phyloP scores from a whole-genome alignment of 2,329 filamentous ascomycete species.

The Ophiostoma sp. region DNA sequence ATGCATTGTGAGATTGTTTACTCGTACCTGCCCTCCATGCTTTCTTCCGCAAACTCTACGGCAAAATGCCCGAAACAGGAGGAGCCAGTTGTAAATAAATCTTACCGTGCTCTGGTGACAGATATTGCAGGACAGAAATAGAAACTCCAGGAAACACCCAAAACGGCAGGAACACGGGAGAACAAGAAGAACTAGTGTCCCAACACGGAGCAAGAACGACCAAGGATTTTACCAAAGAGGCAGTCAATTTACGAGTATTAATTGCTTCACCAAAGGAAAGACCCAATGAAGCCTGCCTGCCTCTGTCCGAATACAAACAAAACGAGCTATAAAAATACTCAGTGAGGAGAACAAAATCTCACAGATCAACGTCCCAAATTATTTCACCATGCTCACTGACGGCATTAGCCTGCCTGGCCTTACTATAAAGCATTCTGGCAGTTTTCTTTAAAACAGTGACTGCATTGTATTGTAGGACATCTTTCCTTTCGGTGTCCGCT shows the following conservation, averaged over 20 bases:
- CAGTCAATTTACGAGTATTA: background rate
- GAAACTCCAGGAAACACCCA: background rate
- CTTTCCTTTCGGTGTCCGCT: background rate
- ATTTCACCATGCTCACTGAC: background rate
- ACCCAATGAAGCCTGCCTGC: background rate
- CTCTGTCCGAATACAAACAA: background rate
- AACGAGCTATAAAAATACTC: background rate
- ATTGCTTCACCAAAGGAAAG: background rate
- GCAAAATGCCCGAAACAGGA: background rate
- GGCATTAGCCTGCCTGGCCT: background rate
- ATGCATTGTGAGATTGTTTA: background rate
- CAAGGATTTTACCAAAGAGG: slow-evolving; percentile 1
- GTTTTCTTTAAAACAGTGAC: too few relatives aligned
- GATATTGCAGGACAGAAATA: slow-evolving; percentile 6
- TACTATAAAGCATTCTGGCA: background rate
- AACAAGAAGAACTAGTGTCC: background rate
- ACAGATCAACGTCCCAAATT: background rate
- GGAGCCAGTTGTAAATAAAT: background rate
- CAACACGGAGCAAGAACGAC: background rate
- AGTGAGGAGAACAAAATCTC: background rate
- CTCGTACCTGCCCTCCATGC: background rate
- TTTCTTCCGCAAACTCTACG: background rate
- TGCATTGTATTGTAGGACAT: background rate
- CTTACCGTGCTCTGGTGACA: background rate
- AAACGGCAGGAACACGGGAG: slow-evolving; percentile 15